Base-by-base conservation (phyloP, 2,329 filamentous ascomycete species). In the Calonectria multiphialidica region DNA sequence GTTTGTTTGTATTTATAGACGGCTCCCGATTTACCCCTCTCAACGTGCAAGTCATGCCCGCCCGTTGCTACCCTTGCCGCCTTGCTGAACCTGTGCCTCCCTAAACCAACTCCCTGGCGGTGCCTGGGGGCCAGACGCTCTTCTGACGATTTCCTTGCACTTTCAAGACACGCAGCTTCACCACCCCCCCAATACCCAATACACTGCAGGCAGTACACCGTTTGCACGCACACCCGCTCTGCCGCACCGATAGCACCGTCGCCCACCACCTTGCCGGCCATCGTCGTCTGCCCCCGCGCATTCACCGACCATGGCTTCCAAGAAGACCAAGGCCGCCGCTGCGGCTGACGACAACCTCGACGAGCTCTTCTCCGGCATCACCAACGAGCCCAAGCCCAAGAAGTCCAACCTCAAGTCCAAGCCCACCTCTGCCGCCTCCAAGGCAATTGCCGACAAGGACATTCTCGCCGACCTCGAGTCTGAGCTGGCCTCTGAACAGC, bases 381-480 rank as follows among this genome's bases (percentile, higher is more conserved):
- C 87, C 75, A 86, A 89, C 76, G 88, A 90, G 69, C 81, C 83
- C 73, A 84, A 86, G 68, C 75, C 86, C 72, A 88, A 88, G 80
- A 91, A 91, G 81, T 75, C 82, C 67, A 83, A 82, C 71, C 65
- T 82, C 72, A 87, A 86, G 81, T 72, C 81, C 78, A 88, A 88
- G 80, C 81, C 87, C 74, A 84, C 87, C 75, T 88, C 89, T 66
- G 84, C 88, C 68, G 83, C 86, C 66, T 83, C 87, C 76, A 89
- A 89, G 81, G 80, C 85, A 64, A 84, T 84, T 80, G 80, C 83
- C 77, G 89, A 93, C 79, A 90, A 94, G 78, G 95, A 98, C 82
- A 91, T 96, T 70, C 90, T 98, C 45, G 95, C 95, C 74, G 96
- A 98, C 79, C 90, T 98, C 73, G 95, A 97, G 82, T 85, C 83